These are phyloP conservation scores for Pseudogymnoascus verrucosus DNA, from an alignment of 2,329 filamentous ascomycete species.

Conservation along the genomic window DNA sequence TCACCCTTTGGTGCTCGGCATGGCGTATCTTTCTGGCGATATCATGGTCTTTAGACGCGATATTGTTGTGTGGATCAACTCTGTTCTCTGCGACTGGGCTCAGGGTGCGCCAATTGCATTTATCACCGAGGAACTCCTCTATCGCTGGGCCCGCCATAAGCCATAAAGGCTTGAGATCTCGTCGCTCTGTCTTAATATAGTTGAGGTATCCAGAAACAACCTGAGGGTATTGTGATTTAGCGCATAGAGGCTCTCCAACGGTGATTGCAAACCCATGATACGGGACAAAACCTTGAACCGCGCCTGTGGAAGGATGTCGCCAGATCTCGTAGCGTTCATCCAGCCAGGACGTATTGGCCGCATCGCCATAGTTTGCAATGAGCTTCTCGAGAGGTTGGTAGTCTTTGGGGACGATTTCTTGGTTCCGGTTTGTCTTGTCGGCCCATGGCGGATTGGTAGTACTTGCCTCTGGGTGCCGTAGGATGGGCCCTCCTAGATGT, in stretches of 20 bases:
- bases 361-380: constrained; percentile 91
- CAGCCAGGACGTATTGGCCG: constrained; percentile 88
- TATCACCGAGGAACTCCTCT: constrained; percentile 71
- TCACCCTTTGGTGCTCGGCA: constrained; percentile 76
- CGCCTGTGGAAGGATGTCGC: constrained; percentile 71
- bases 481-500: constrained; percentile 49
- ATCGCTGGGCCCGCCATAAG: constrained; percentile 73
- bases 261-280: constrained; percentile 73
- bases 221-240: constrained; percentile 64
- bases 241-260: constrained; percentile 81
- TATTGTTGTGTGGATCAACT: constrained; percentile 64
- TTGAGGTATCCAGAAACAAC: constrained; percentile 68
- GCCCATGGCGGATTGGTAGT: constrained; percentile 64
- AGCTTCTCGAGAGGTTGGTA: constrained; percentile 75
- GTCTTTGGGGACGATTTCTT: constrained; percentile 41
- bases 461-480: constrained; percentile 84
- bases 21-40: constrained; percentile 75
- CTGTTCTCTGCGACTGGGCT: constrained; percentile 86
- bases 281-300: constrained; percentile 75
- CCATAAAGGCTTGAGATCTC: constrained; percentile 66
- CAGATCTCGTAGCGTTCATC: constrained; percentile 84
- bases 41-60: constrained; percentile 63
- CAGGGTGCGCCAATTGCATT: constrained; percentile 80
- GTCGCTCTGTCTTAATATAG: constrained; percentile 62
- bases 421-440: constrained; percentile 33